phyloP scores from a whole-genome alignment of 805 yeast genomes.

The Wickerhamiella hasegawae region DNA sequence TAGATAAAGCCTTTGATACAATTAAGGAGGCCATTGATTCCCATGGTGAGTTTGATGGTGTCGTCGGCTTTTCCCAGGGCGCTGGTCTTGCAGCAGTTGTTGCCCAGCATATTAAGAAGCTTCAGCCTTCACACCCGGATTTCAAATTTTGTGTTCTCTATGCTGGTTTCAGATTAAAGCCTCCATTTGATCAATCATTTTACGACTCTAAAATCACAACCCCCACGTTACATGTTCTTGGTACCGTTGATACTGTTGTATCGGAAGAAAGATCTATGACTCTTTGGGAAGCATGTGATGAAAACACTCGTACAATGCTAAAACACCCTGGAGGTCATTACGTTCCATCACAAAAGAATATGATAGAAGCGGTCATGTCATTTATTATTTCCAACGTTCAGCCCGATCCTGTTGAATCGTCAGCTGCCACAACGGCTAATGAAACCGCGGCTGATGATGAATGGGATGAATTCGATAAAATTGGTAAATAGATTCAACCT shows the following conservation, averaged over 20 bases:
- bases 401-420: neutral
- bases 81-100: slow-evolving; percentile 71
- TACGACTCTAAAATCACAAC: slow-evolving; percentile 19
- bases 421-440: neutral
- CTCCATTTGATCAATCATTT: slow-evolving; percentile 18
- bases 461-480: slow-evolving; percentile 25
- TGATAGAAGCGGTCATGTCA: slow-evolving; percentile 19
- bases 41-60: slow-evolving; percentile 75
- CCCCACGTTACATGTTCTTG: slow-evolving; percentile 60
- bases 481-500: too few relatives aligned
- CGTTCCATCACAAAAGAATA: slow-evolving; percentile 73
- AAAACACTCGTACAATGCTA: slow-evolving; percentile 29
- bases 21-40: slow-evolving; percentile 37
- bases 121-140: slow-evolving; percentile 34
- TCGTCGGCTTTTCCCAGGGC: slow-evolving; percentile 89
- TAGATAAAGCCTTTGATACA: slow-evolving; percentile 32
- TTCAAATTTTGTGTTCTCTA: slow-evolving; percentile 64
- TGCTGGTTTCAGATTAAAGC: slow-evolving; percentile 36
- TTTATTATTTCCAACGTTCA: slow-evolving; percentile 12
- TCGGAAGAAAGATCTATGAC: slow-evolving; percentile 51
- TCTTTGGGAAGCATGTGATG: slow-evolving; percentile 36
- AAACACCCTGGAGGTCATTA: slow-evolving; percentile 96
- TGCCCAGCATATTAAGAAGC: slow-evolving; percentile 38
- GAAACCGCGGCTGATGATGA: slow-evolving; percentile 11
- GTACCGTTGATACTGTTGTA: slow-evolving; percentile 78